A percentile compares a stretch with the other conserved stretches of the same genome.
These are phyloP conservation scores for Sphaerostilbella broomeana DNA, from an alignment of 2,329 filamentous ascomycete species.

Conservation along the genomic window DNA sequence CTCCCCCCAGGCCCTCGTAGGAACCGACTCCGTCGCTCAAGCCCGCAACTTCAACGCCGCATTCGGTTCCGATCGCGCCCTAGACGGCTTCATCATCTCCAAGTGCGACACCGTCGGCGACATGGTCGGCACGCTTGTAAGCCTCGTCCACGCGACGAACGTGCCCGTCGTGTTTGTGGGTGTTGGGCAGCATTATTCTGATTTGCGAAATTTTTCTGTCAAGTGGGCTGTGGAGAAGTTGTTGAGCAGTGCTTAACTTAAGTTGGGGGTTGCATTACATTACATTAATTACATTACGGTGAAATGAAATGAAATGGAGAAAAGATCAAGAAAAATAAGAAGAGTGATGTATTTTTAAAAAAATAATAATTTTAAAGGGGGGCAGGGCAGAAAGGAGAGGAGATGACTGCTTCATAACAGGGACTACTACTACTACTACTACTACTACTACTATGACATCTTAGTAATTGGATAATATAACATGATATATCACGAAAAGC, in stretches of 20 bases:
- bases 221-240: constrained; percentile 64
- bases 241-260: constrained; percentile 40
- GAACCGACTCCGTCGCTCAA: constrained; percentile 91
- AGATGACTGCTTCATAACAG: too few relatives aligned
- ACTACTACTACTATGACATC: too few relatives aligned
- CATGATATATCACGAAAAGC: neutral
- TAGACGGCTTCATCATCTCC: constrained; percentile 97
- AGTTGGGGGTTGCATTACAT: neutral
- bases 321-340: too few relatives aligned
- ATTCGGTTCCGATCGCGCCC: constrained; percentile 70
- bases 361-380: too few relatives aligned
- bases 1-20: constrained; percentile 73
- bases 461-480: constrained; percentile 10
- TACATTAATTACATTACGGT: too few relatives aligned
- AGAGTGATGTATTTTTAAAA: too few relatives aligned
- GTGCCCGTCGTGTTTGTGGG: constrained; percentile 93
- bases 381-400: too few relatives aligned
- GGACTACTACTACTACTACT: too few relatives aligned
- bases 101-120: constrained; percentile 99
- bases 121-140: constrained; percentile 93
- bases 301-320: too few relatives aligned
- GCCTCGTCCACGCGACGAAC: constrained; percentile 93
- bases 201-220: constrained; percentile 62
- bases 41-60: constrained; percentile 93
- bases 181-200: constrained; percentile 63